phyloP scores from a whole-genome alignment of 805 yeast species.

The Saccharomycopsis vini region DNA sequence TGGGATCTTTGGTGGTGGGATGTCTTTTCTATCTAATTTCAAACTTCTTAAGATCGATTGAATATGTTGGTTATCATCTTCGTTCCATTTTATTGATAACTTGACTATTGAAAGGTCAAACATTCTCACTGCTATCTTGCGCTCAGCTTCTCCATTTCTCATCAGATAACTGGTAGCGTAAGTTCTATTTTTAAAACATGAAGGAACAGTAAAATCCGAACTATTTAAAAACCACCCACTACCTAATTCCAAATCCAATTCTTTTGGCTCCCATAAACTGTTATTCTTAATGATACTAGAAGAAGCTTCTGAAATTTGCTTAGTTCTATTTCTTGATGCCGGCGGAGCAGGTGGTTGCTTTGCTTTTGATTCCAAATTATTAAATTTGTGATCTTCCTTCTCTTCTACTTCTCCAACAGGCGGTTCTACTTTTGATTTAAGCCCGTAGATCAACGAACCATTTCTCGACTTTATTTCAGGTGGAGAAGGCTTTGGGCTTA shows the following conservation, averaged over 20 bases:
- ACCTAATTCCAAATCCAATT: constrained; percentile 33
- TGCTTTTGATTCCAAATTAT: too few relatives aligned
- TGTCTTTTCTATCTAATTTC: constrained; percentile 26
- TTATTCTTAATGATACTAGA: too few relatives aligned
- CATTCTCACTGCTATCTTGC: constrained; percentile 31
- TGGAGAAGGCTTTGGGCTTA: too few relatives aligned
- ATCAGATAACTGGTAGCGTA: constrained; percentile 27
- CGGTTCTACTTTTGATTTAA: too few relatives aligned
- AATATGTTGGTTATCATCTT: background rate
- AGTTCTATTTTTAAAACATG: constrained; percentile 30
- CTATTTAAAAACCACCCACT: constrained; percentile 39
- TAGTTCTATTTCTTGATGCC: too few relatives aligned
- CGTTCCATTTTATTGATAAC: constrained; percentile 33
- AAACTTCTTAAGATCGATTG: constrained; percentile 20
- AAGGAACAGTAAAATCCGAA: constrained; percentile 25
- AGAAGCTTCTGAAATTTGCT: too few relatives aligned
- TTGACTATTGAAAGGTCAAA: constrained; percentile 34
- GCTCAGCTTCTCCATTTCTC: constrained; percentile 24
- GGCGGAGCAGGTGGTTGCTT: constrained; percentile 32
- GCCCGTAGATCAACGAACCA: too few relatives aligned
- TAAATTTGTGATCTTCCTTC: too few relatives aligned
- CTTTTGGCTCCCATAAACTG: constrained; percentile 27
- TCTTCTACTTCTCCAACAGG: too few relatives aligned
- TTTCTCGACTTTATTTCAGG: constrained; percentile 19
- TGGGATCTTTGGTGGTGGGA: constrained; percentile 39